Percentiles rank a stretch among this genome's conserved stretches.
Evolutionary conservation across 306 rosid species (phyloP).

Genomic region (Acacia melanoxylon): DNA sequence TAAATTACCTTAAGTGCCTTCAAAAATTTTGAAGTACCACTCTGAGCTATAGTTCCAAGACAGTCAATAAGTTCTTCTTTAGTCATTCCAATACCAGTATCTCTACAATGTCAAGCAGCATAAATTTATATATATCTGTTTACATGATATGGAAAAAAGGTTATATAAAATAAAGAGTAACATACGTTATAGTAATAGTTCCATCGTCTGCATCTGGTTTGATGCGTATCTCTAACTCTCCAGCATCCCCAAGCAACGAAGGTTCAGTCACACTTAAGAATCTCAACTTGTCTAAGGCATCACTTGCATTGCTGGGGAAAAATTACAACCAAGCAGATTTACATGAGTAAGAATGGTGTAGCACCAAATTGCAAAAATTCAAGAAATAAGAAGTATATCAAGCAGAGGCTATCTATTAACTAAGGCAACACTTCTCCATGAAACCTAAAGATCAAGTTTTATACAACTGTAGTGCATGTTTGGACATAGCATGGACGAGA

Average conservation of each 20-base stretch:
- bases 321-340: background rate
- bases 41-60: constrained; percentile 99
- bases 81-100: constrained; percentile 98
- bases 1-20: constrained; percentile 82
- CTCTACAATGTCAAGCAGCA: constrained; percentile 43
- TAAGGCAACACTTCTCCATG: background rate
- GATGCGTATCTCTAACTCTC: constrained; percentile 84
- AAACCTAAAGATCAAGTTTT: background rate
- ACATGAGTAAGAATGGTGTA: background rate
- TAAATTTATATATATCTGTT: constrained; percentile 16
- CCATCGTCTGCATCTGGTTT: constrained; percentile 88
- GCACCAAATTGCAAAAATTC: background rate
- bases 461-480: background rate
- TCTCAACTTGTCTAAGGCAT: constrained; percentile 90
- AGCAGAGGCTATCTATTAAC: background rate
- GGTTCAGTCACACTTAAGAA: constrained; percentile 97
- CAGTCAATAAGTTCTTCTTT: constrained; percentile 92
- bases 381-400: background rate
- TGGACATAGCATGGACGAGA: background rate
- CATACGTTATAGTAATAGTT: constrained; percentile 83
- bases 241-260: constrained; percentile 87
- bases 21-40: constrained; percentile 97
- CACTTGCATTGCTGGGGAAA: constrained; percentile 6
- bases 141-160: background rate
- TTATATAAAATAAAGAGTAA: background rate